Percentiles rank a stretch among this genome's conserved stretches.
These are phyloP conservation scores for Cyclostephanos tholiformis DNA, from an alignment of 108 stramenopile species.

Conservation along the genomic window DNA sequence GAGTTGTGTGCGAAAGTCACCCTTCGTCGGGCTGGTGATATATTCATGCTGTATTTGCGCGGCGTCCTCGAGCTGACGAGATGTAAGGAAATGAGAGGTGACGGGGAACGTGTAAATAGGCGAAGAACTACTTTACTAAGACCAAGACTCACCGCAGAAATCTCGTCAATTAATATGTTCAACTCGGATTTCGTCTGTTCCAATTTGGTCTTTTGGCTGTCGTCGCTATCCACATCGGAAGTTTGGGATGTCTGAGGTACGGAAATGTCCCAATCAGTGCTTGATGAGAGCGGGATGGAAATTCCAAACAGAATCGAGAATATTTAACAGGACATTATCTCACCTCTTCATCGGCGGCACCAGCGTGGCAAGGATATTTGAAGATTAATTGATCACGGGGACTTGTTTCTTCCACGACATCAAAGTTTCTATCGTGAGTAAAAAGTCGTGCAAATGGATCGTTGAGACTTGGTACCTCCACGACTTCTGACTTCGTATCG, in stretches of 20 bases:
- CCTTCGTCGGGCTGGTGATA: conserved; percentile 26
- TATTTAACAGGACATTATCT: not conserved
- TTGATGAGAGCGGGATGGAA: not conserved
- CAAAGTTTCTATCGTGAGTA: not conserved
- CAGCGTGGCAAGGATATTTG: not conserved
- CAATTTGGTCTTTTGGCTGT: not conserved
- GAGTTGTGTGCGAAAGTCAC: conserved; percentile 26
- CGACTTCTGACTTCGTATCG: not conserved
- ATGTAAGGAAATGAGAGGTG: not conserved
- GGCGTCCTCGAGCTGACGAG: conserved; percentile 16
- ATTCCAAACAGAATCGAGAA: not conserved
- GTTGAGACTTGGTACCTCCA: not conserved
- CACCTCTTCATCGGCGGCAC: not conserved
- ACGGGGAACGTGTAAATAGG: not conserved
- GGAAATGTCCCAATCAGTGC: not conserved
- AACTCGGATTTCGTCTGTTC: conserved; percentile 13
- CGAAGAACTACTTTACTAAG: not conserved
- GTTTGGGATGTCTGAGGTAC: conserved; percentile 14
- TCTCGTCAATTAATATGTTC: conserved; percentile 14
- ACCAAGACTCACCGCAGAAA: conserved; percentile 12
- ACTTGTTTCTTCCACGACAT: not conserved
- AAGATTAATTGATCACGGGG: not conserved
- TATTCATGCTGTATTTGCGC: conserved; percentile 28
- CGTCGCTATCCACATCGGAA: conserved; percentile 25
- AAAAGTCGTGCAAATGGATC: not conserved